These are phyloP conservation scores for Eucalyptus marginata DNA, from an alignment of 345 rosid species.

Conservation along the genomic window DNA sequence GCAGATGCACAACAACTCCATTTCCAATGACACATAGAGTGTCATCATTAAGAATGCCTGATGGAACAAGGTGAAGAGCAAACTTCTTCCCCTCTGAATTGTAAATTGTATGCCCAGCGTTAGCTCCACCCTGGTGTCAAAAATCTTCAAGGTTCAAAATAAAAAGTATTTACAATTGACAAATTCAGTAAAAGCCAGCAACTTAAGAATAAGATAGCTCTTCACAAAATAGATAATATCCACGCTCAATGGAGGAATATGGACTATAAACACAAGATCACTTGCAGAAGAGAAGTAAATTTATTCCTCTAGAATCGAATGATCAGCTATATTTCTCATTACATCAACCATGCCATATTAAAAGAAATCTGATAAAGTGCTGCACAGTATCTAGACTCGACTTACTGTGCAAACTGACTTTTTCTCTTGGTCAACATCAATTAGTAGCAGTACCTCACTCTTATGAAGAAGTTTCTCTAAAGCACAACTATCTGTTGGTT, in stretches of 20 bases:
- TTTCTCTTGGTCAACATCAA: not conserved
- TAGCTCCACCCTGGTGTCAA: slow-evolving; percentile 80
- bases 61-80: slow-evolving; percentile 95
- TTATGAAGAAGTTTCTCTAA: not conserved
- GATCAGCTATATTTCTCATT: not conserved
- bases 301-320: not conserved
- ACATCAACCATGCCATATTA: not conserved
- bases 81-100: slow-evolving; percentile 90
- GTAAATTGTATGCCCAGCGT: slow-evolving; percentile 98
- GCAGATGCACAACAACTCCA: slow-evolving; percentile 91
- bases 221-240: not conserved
- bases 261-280: not conserved
- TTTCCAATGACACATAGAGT: slow-evolving; percentile 89
- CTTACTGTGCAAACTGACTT: not conserved
- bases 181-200: not conserved
- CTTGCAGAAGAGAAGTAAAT: not conserved
- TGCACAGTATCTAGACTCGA: not conserved
- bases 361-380: not conserved
- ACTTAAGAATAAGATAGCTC: not conserved
- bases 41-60: slow-evolving; percentile 81
- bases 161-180: not conserved
- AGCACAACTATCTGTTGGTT: not conserved
- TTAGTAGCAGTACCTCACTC: not conserved
- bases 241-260: not conserved
- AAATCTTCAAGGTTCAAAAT: not conserved